Conservation (phyloP, 2,329 filamentous ascomycete species). For the Bipolaris sorokiniana region DNA sequence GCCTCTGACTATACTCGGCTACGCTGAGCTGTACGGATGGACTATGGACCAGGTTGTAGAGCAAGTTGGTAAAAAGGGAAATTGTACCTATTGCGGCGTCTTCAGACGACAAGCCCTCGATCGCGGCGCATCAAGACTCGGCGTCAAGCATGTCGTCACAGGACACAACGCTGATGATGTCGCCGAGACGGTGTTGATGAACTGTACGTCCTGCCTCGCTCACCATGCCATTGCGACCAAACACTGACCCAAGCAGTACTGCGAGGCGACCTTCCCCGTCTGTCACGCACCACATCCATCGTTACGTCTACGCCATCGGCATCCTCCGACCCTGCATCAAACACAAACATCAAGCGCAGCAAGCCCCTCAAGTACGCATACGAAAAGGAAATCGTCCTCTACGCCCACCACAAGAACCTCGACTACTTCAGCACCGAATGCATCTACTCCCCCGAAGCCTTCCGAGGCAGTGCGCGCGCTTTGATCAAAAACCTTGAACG, state of each 20-base stretch:
- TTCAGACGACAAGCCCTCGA: slow-evolving; percentile 94
- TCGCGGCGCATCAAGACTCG: slow-evolving; percentile 83
- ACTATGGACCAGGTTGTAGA: slow-evolving; percentile 99
- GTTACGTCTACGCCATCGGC: slow-evolving; percentile 63
- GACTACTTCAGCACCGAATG: slow-evolving; percentile 99
- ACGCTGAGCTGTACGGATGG: slow-evolving; percentile 95
- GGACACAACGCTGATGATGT: slow-evolving; percentile 98
- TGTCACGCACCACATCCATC: slow-evolving; percentile 89
- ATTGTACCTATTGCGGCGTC: slow-evolving; percentile 98
- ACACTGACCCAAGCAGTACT: slow-evolving; percentile 59
- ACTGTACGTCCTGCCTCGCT: slow-evolving; percentile 53
- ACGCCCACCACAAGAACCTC: slow-evolving; percentile 94
- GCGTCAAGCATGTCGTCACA: slow-evolving; percentile 91
- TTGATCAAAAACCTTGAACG: slow-evolving; percentile 95
- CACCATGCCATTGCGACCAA: background rate
- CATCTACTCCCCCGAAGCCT: slow-evolving; percentile 97
- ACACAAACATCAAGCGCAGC: slow-evolving; percentile 89
- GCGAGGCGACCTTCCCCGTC: slow-evolving; percentile 83
- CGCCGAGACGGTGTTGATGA: slow-evolving; percentile 98
- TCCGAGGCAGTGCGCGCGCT: slow-evolving; percentile 86
- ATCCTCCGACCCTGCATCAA: slow-evolving; percentile 61
- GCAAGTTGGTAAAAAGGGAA: slow-evolving; percentile 95
- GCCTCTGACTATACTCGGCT: slow-evolving; percentile 89
- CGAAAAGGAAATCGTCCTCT: slow-evolving; percentile 98
- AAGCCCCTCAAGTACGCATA: slow-evolving; percentile 98